A percentile compares a stretch with the other conserved stretches of the same genome.
These are phyloP conservation scores for Rhizopus sp. DNA, from an alignment of 371 early-diverging fungal genomes.

Conservation along the genomic window DNA sequence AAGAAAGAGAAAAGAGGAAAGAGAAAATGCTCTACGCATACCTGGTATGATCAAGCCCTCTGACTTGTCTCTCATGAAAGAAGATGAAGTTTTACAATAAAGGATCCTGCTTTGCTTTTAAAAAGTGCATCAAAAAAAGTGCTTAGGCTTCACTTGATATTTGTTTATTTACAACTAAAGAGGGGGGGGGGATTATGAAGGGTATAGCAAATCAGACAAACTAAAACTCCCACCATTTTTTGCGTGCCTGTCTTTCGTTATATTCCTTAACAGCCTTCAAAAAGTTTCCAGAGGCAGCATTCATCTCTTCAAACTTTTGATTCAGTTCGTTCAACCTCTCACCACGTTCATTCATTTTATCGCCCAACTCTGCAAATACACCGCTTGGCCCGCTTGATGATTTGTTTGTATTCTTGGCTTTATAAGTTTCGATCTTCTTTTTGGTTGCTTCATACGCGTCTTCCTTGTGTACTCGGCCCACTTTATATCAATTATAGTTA, in stretches of 20 bases:
- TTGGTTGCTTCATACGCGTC: constrained; percentile 15
- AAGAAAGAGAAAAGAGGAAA: constrained; percentile 74
- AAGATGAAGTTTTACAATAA: constrained; percentile 54
- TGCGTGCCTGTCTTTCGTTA: constrained; percentile 57
- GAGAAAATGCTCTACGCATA: constrained; percentile 80
- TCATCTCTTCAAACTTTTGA: constrained; percentile 57
- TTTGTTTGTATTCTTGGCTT: constrained; percentile 9
- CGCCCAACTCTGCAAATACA: constrained; percentile 47
- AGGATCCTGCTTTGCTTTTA: not conserved
- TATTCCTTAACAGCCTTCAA: constrained; percentile 54
- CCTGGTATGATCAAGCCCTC: constrained; percentile 97
- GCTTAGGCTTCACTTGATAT: not conserved
- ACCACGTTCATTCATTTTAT: constrained; percentile 60
- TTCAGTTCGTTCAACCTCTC: constrained; percentile 49
- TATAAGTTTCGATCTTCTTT: constrained; percentile 21
- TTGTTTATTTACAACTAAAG: constrained; percentile 1
- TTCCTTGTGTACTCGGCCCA: constrained; percentile 26
- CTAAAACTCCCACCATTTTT: constrained; percentile 60
- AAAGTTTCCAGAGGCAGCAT: constrained; percentile 53
- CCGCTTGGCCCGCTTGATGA: constrained; percentile 24
- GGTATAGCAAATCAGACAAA: not conserved
- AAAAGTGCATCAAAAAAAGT: not conserved
- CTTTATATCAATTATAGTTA: constrained; percentile 3
- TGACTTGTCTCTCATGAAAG: constrained; percentile 77
- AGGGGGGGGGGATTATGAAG: not conserved